These are phyloP conservation scores for Candida boleticola DNA, from an alignment of 805 yeast species.

Conservation along the genomic window DNA sequence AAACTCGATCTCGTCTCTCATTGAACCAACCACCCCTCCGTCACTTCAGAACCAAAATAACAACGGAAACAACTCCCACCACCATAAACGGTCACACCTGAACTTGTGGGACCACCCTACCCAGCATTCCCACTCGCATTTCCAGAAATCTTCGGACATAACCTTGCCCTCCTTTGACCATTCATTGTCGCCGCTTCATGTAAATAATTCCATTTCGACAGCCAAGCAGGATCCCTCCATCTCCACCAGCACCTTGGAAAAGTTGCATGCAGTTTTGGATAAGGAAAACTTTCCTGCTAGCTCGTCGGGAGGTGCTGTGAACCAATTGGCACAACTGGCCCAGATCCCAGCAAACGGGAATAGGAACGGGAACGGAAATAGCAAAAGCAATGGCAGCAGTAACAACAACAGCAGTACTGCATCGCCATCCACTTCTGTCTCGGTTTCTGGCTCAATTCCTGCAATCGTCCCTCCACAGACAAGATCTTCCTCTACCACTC, in stretches of 20 bases:
- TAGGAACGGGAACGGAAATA: not conserved
- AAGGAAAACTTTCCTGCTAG: not conserved
- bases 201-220: not conserved
- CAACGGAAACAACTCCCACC: not conserved
- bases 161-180: conserved; percentile 22
- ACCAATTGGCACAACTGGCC: not conserved
- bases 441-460: too few relatives aligned
- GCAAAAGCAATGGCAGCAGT: not conserved
- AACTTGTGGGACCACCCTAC: conserved; percentile 5
- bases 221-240: not conserved
- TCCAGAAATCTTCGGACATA: conserved; percentile 12
- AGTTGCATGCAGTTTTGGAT: conserved; percentile 1
- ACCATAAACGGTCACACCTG: conserved; percentile 8
- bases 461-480: not conserved
- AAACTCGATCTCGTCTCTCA: conserved; percentile 42
- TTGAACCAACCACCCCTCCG: conserved; percentile 56
- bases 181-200: not conserved
- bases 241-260: not conserved
- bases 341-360: not conserved
- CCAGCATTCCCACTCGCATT: conserved; percentile 10
- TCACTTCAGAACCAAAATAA: conserved; percentile 1
- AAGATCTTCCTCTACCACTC: not conserved
- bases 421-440: not conserved
- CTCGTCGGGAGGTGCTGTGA: not conserved
- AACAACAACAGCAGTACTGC: not conserved